Base-by-base conservation (phyloP, 1,284 basidiomycete genomes). In the Lignosus rhinocerotis region DNA sequence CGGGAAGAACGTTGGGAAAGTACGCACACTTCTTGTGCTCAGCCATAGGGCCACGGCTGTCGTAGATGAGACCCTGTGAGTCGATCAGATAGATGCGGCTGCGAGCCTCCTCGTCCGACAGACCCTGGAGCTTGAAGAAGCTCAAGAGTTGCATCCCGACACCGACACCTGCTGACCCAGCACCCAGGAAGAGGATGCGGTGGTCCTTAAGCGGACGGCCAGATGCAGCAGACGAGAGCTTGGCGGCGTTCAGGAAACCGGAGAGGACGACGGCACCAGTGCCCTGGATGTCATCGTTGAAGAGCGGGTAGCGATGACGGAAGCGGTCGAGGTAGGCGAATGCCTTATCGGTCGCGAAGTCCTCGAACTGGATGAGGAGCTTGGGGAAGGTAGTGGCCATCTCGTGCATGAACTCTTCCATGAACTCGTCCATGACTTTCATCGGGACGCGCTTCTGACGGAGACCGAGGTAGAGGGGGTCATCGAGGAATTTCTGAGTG, bases 341-440 rank as follows among this genome's bases (percentile, higher is more conserved):
- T 0, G 93, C 93, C 62, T 92, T 87, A 65, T 94, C 90, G 1
- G 91, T 93, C 45, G 91, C 87, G 75, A 94, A 94, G 76, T 94
- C 92, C 84, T 97, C 95, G 69, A 96, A 96, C 75, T 97, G 95
- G 56, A 96, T 81, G 68, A 96, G 83, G 53, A 93, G 82, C 71
- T 92, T 90, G 1, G 95, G 94, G 80, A 90, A 93, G 48, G 82
- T 77, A 41, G 72, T 69, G 30, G 81, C 75, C 78, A 94, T 91
- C 69, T 92, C 93, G 32, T 78, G 72, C 93, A 97, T 95, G 74
- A 97, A 95, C 71, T 93, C 91, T 69, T 96, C 93, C 87, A 97
- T 92, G 73, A 97, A 95, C 59, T 82, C 88, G 47, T 81, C 78
- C 79, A 89, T 88, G 65, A 87, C 85, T 41, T 78, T 76, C 31